Evolutionary conservation across 305 asterid species (phyloP).

Genomic region (Withania somnifera): DNA sequence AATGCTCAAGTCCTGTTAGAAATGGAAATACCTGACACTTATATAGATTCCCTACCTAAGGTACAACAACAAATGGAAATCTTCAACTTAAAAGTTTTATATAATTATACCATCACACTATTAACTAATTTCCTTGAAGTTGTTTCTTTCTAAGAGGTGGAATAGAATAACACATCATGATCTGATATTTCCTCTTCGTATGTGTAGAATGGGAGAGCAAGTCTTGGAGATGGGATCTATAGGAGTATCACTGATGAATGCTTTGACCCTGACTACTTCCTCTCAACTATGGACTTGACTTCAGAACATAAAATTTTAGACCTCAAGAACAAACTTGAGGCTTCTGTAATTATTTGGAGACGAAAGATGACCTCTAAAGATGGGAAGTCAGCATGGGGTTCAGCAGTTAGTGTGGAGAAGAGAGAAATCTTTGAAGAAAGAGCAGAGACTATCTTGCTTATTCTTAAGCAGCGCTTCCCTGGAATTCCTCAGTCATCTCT

Average conservation of each 20-base stretch:
- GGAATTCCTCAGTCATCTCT: slow-evolving; percentile 64
- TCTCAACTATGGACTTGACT: slow-evolving; percentile 42
- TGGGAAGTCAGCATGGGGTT: slow-evolving; percentile 60
- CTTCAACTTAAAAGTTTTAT: background rate
- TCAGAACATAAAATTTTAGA: slow-evolving; percentile 65
- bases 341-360: slow-evolving; percentile 64
- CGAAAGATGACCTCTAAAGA: slow-evolving; percentile 57
- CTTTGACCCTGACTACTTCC: slow-evolving; percentile 60
- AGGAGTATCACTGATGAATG: slow-evolving; percentile 59
- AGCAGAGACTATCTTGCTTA: slow-evolving; percentile 55
- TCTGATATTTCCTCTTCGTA: background rate
- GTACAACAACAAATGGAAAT: slow-evolving; percentile 15
- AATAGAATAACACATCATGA: background rate
- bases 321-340: slow-evolving; percentile 63
- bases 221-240: slow-evolving; percentile 58
- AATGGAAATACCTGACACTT: slow-evolving; percentile 69
- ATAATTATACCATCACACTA: background rate
- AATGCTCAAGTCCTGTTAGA: slow-evolving; percentile 59
- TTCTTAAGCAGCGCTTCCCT: slow-evolving; percentile 62
- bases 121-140: background rate
- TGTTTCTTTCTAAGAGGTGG: background rate
- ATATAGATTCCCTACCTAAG: slow-evolving; percentile 64
- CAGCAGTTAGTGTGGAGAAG: slow-evolving; percentile 55
- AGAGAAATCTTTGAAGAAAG: slow-evolving; percentile 61
- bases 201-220: slow-evolving; percentile 60